These are phyloP conservation scores for Cutaneotrichosporon cutaneum DNA, from an alignment of 1,284 basidiomycete genomes.

Conservation along the genomic window DNA sequence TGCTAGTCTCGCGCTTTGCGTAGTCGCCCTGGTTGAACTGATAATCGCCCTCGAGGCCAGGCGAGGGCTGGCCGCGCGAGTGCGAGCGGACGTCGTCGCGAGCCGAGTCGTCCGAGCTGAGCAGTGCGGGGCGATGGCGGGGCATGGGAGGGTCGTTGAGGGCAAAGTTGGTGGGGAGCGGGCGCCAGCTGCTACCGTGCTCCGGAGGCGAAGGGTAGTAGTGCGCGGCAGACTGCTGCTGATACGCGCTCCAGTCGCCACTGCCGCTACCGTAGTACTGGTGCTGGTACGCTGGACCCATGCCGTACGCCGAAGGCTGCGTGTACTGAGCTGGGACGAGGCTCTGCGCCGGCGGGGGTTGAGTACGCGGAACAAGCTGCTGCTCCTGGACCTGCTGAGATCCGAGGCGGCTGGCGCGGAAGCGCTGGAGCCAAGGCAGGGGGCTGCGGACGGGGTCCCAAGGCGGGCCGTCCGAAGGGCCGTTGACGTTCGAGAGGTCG, in stretches of 20 bases:
- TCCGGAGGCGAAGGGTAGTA: slow-evolving; percentile 6
- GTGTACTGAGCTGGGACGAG: slow-evolving; percentile 2
- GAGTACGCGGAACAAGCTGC: not conserved
- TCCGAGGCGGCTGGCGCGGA: slow-evolving; percentile 1
- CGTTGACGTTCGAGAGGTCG: slow-evolving; percentile 1
- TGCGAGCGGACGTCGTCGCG: not conserved
- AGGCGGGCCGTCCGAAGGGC: slow-evolving; percentile 19
- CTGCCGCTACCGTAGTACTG: not conserved
- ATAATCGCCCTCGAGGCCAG: not conserved
- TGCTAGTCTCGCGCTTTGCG: slow-evolving; percentile 1
- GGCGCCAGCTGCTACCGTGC: not conserved
- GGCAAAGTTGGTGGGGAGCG: not conserved
- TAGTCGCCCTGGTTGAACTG: not conserved
- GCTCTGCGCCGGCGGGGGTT: not conserved
- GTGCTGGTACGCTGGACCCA: not conserved
- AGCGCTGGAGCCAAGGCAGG: slow-evolving; percentile 12
- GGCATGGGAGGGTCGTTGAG: not conserved
- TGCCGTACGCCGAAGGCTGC: not conserved
- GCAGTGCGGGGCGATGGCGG: not conserved
- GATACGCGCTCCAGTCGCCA: not conserved
- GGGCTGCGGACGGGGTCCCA: slow-evolving; percentile 20
- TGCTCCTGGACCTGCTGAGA: not conserved
- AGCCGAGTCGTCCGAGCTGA: not conserved
- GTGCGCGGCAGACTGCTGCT: slow-evolving; percentile 1
- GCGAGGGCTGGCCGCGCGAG: not conserved